A percentile compares a stretch with the other conserved stretches of the same genome.
These are phyloP conservation scores for Aegilops bicornis DNA, from an alignment of 176 grass and related monocot genomes.

Conservation along the genomic window DNA sequence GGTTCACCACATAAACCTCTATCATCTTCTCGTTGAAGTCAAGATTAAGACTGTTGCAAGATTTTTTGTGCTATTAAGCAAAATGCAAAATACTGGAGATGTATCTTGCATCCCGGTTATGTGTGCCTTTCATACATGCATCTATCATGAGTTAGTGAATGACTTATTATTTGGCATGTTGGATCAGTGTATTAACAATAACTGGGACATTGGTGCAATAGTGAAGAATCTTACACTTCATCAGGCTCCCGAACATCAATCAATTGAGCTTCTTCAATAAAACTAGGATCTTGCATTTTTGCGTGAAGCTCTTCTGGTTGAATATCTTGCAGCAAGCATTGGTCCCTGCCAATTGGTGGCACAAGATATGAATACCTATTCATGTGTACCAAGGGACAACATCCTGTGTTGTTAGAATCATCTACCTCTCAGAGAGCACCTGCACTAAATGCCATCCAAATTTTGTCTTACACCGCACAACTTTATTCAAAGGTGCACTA, in stretches of 20 bases:
- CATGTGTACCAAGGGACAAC: background rate
- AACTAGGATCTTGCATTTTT: slow-evolving; percentile 89
- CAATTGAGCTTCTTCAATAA: slow-evolving; percentile 83
- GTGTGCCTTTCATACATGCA: background rate
- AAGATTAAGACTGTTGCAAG: background rate
- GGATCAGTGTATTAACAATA: background rate
- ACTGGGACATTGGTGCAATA: background rate
- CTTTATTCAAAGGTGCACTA: slow-evolving; percentile 87
- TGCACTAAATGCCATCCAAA: slow-evolving; percentile 99
- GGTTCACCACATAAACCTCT: background rate
- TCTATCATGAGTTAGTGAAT: background rate
- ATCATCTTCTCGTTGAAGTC: background rate
- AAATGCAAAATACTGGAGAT: slow-evolving; percentile 12
- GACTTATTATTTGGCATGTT: background rate
- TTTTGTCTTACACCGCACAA: slow-evolving; percentile 92
- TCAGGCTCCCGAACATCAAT: slow-evolving; percentile 97
- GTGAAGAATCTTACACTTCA: slow-evolving; percentile 69
- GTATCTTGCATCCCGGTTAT: background rate
- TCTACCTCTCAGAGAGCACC: slow-evolving; percentile 98
- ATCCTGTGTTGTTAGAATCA: background rate
- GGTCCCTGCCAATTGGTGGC: slow-evolving; percentile 53
- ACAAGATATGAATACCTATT: slow-evolving; percentile 11
- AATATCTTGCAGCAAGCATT: slow-evolving; percentile 84
- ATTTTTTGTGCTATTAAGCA: background rate
- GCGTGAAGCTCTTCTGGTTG: slow-evolving; percentile 70